Base-by-base conservation (phyloP, 805 yeast species). In the Pichia manshurica region DNA sequence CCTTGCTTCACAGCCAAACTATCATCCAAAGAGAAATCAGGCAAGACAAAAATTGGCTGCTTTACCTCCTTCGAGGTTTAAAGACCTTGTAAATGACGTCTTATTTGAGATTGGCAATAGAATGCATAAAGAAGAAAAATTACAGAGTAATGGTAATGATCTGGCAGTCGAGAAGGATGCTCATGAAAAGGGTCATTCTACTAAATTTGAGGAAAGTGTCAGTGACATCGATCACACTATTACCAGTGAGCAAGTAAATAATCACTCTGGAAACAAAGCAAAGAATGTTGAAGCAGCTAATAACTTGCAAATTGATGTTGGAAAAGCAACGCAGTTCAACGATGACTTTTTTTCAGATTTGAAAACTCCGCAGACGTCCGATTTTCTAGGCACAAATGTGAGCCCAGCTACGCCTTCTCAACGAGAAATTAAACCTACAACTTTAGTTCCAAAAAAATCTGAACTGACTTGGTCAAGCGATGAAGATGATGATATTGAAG, bases 1-100 rank as follows among this genome's bases (percentile, higher is more conserved):
- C 29, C 71, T 81, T 35, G 90, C 96, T 7, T 90, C 96, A 5
- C 78, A 79, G 57, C 72, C 77, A 6, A 73, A 75, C 17, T 88
- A 87, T 67, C 99, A 93, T 65, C 90, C 95, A 38, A 90, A 89
- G 62, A 78, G 99, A 60, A 95, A 93, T 62, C 95, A 89, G 65
- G 98, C 99, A 2, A 77, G 99, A 57, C 87, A 87, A 64, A 91
- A 90, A 67, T 74, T 93, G 56, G 84, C 96, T 5, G 80, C 86
- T 42, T 75, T 93, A 49, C 93, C 96, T 2, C 81, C 82, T 43
- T 64, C 82, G 3, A 69, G 98, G 51, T 93, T 93, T 68, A 82
- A 83, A 56, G 99, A 91, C 63, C 77, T 93, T 62, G 95, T 88
- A 17, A 82, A 85, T 49, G 99, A 93, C 63, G 89, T 93, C 38